These are phyloP conservation scores for Fusarium palustre DNA, from an alignment of 2,329 filamentous ascomycete species.

Conservation along the genomic window DNA sequence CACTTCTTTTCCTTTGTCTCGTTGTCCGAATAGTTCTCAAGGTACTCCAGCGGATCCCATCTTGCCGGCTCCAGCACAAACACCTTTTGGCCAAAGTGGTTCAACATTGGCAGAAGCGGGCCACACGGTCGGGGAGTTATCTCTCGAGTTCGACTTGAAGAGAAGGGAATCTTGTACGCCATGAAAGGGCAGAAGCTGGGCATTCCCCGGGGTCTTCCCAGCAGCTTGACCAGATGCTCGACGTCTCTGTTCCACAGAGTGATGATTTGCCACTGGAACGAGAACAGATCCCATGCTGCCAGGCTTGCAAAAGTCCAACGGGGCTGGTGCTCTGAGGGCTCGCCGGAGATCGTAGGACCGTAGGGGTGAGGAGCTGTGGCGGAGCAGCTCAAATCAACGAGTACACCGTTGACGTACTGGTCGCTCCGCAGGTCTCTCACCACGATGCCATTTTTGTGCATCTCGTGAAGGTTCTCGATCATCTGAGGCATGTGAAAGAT, in stretches of 20 bases:
- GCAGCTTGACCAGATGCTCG: background rate
- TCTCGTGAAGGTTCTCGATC: background rate
- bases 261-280: background rate
- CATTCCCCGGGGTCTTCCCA: background rate
- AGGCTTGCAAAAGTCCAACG: constrained; percentile 18
- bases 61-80: background rate
- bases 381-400: constrained; percentile 6
- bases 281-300: constrained; percentile 12
- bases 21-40: background rate
- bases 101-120: constrained; percentile 12
- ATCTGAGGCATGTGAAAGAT: background rate
- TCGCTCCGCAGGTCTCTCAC: background rate
- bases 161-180: background rate
- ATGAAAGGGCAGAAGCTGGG: background rate
- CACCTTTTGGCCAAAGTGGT: rapidly evolving
- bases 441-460: constrained; percentile 14
- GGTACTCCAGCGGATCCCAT: constrained; percentile 14
- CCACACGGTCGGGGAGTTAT: background rate
- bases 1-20: background rate
- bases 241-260: background rate
- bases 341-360: background rate
- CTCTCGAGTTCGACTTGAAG: background rate
- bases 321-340: background rate
- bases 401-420: constrained; percentile 24
- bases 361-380: constrained; percentile 9